These are phyloP conservation scores for Macaranga tanarius DNA, from an alignment of 441 rosid species.

Conservation along the genomic window DNA sequence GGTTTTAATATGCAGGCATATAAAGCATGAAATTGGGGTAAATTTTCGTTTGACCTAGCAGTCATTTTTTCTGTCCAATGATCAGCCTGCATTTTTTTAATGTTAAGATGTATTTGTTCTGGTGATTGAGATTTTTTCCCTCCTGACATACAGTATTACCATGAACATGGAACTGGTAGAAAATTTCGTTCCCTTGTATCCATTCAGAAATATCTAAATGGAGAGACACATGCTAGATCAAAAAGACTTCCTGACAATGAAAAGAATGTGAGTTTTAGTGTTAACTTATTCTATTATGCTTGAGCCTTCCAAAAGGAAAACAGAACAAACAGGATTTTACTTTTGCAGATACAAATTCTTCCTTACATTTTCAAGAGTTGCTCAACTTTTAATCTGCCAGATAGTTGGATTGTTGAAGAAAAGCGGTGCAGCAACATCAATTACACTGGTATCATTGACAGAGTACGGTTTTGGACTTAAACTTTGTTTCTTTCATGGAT, in stretches of 20 bases:
- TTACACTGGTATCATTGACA: slow-evolving; percentile 37
- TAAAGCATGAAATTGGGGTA: too few relatives aligned
- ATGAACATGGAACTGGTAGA: slow-evolving; percentile 47
- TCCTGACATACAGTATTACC: slow-evolving; percentile 37
- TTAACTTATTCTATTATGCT: neutral
- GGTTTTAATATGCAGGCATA: too few relatives aligned
- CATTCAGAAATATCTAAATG: slow-evolving; percentile 35
- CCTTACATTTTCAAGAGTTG: slow-evolving; percentile 28
- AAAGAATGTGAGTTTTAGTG: slow-evolving; percentile 25
- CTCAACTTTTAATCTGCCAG: slow-evolving; percentile 41
- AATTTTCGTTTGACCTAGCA: too few relatives aligned
- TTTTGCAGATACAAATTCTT: slow-evolving; percentile 36
- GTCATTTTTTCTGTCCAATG: too few relatives aligned
- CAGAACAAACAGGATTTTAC: slow-evolving; percentile 7
- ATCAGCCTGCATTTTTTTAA: too few relatives aligned
- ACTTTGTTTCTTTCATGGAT: neutral
- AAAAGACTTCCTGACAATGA: slow-evolving; percentile 11
- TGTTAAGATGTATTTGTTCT: neutral
- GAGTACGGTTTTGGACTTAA: slow-evolving; percentile 32
- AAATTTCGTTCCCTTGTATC: slow-evolving; percentile 46
- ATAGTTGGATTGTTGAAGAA: slow-evolving; percentile 49
- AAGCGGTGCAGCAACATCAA: slow-evolving; percentile 30
- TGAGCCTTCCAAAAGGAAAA: slow-evolving; percentile 6
- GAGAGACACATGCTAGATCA: slow-evolving; percentile 18
- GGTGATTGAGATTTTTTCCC: neutral